Conservation (phyloP, 192 early-diverging fungal species). For the Paraglomus brasilianum region DNA sequence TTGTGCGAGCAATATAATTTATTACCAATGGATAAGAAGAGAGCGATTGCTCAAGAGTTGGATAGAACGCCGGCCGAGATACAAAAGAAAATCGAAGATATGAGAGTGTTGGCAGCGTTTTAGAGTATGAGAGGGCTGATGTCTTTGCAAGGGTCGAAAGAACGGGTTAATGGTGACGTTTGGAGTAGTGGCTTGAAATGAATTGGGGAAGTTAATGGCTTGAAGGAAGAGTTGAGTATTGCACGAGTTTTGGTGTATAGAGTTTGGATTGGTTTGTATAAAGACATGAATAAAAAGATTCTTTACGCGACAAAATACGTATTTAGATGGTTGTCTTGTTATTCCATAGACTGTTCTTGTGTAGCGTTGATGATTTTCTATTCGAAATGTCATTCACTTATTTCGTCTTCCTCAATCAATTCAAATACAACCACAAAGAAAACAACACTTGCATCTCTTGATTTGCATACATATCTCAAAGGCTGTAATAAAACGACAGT, state of each 20-base stretch:
- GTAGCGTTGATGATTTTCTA: too few species aligned
- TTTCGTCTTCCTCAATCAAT: conserved; percentile 40
- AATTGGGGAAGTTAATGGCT: too few species aligned
- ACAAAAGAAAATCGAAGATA: conserved; percentile 92
- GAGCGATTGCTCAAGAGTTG: conserved; percentile 80
- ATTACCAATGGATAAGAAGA: conserved; percentile 70
- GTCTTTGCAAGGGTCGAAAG: too few species aligned
- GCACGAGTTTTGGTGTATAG: background rate
- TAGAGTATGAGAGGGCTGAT: conserved; percentile 8
- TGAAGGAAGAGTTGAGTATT: too few species aligned
- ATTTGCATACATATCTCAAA: conserved; percentile 70
- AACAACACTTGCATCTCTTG: conserved; percentile 50
- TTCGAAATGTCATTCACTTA: conserved; percentile 1
- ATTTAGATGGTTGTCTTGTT: background rate
- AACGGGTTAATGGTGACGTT: too few species aligned
- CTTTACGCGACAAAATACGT: background rate
- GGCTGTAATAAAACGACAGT: conserved; percentile 59
- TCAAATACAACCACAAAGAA: conserved; percentile 75
- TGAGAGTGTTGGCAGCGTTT: conserved; percentile 57
- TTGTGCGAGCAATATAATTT: conserved; percentile 85
- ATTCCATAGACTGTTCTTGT: background rate
- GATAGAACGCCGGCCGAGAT: conserved; percentile 84
- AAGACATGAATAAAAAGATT: background rate
- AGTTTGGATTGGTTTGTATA: background rate
- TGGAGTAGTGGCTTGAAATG: too few species aligned